phyloP scores from a whole-genome alignment of 306 rosid species.

The Rosa multiflora region DNA sequence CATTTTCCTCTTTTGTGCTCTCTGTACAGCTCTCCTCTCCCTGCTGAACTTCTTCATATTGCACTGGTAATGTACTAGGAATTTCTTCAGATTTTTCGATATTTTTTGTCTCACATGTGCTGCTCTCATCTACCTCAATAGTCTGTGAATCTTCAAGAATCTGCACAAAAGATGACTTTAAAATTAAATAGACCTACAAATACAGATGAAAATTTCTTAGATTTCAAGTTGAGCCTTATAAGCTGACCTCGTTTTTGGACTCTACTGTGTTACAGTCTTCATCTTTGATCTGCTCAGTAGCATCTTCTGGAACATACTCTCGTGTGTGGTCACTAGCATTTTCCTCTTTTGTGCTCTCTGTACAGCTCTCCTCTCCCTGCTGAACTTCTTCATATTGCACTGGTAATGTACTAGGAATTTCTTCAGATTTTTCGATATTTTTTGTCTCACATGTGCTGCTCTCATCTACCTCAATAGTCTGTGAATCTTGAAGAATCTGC shows the following conservation, averaged over 20 bases:
- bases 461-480: slow-evolving; percentile 21
- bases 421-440: slow-evolving; percentile 10
- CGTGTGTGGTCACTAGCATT: slow-evolving; percentile 1
- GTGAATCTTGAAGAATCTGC: slow-evolving; percentile 27
- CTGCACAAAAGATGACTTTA: slow-evolving; percentile 20
- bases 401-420: slow-evolving; percentile 5
- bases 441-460: slow-evolving; percentile 16
- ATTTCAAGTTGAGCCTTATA: not conserved
- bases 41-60: slow-evolving; percentile 20
- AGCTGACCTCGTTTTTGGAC: slow-evolving; percentile 27
- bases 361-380: slow-evolving; percentile 11
- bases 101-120: slow-evolving; percentile 12
- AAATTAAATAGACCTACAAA: not conserved
- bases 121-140: slow-evolving; percentile 20
- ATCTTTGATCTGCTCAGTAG: slow-evolving; percentile 1
- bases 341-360: slow-evolving; percentile 21
- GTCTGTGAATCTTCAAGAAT: slow-evolving; percentile 20
- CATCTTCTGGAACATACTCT: slow-evolving; percentile 24
- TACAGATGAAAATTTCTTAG: not conserved
- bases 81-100: slow-evolving; percentile 11
- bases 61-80: slow-evolving; percentile 3
- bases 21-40: too few relatives aligned
- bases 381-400: slow-evolving; percentile 22
- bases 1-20: too few relatives aligned
- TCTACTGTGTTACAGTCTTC: slow-evolving; percentile 8